phyloP scores from a whole-genome alignment of 1,284 basidiomycete genomes.

The Microstroma glucosiphilum region DNA sequence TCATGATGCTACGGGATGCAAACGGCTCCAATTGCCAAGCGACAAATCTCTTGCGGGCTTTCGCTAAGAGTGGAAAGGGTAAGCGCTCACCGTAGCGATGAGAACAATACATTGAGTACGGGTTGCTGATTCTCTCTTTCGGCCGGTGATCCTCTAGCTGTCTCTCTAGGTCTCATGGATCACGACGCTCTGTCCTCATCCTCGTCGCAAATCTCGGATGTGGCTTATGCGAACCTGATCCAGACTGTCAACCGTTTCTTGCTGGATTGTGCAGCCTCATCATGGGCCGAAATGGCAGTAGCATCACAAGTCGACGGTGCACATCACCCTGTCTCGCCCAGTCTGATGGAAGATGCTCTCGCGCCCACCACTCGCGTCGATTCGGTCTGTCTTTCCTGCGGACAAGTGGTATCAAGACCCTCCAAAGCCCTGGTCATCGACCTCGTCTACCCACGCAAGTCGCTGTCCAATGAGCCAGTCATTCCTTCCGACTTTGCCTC shows the following conservation, averaged over 20 bases:
- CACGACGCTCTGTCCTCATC: slow-evolving; percentile 59
- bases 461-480: slow-evolving; percentile 57
- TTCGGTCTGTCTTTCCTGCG: slow-evolving; percentile 71
- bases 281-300: slow-evolving; percentile 5
- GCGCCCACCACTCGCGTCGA: slow-evolving; percentile 24
- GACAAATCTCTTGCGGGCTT: slow-evolving; percentile 90
- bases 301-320: neutral
- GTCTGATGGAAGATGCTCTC: slow-evolving; percentile 12
- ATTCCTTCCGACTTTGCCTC: slow-evolving; percentile 62
- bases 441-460: slow-evolving; percentile 73
- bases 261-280: slow-evolving; percentile 57
- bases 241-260: slow-evolving; percentile 93
- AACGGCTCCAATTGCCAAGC: slow-evolving; percentile 90
- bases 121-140: neutral
- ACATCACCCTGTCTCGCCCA: neutral
- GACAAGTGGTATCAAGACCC: slow-evolving; percentile 59
- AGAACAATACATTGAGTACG: too few species aligned
- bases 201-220: slow-evolving; percentile 56
- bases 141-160: slow-evolving; percentile 53
- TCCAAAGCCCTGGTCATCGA: slow-evolving; percentile 59
- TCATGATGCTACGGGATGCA: slow-evolving; percentile 92
- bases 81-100: slow-evolving; percentile 18
- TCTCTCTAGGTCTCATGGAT: slow-evolving; percentile 82
- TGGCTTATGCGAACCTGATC: slow-evolving; percentile 72
- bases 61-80: slow-evolving; percentile 70